phyloP scores from a whole-genome alignment of 805 yeast genomes.

The Wickerhamiella brachini region DNA sequence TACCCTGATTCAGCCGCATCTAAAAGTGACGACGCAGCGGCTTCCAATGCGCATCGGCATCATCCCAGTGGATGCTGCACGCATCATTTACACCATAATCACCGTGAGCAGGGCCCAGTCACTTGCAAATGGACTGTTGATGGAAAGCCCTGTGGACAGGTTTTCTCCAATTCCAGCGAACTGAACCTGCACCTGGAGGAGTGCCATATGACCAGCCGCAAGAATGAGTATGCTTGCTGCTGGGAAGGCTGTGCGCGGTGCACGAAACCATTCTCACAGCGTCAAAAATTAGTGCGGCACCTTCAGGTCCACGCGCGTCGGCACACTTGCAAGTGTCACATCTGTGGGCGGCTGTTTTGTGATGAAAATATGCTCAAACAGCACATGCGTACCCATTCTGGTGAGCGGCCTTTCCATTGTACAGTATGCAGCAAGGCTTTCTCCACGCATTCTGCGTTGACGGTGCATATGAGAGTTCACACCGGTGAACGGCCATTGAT shows the following conservation, averaged over 20 bases:
- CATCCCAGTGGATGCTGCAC: not conserved
- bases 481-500: slow-evolving; percentile 80
- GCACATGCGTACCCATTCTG: slow-evolving; percentile 75
- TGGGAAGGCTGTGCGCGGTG: slow-evolving; percentile 69
- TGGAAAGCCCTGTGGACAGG: slow-evolving; percentile 33
- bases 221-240: slow-evolving; percentile 50
- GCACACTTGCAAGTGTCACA: slow-evolving; percentile 60
- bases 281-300: slow-evolving; percentile 79
- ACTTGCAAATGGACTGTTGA: slow-evolving; percentile 31
- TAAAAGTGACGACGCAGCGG: not conserved
- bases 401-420: slow-evolving; percentile 78
- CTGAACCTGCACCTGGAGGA: slow-evolving; percentile 58
- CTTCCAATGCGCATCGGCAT: not conserved
- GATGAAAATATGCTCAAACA: slow-evolving; percentile 65
- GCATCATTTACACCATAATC: not conserved
- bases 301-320: slow-evolving; percentile 77
- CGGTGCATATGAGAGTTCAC: slow-evolving; percentile 74
- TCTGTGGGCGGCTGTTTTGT: slow-evolving; percentile 61
- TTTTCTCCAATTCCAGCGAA: slow-evolving; percentile 41
- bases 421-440: slow-evolving; percentile 59
- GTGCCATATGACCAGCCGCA: slow-evolving; percentile 62
- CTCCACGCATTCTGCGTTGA: slow-evolving; percentile 69
- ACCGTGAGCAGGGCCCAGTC: not conserved
- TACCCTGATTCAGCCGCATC: not conserved
- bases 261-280: slow-evolving; percentile 53